phyloP scores from a whole-genome alignment of 1,139 yeast species.

The Diutina ranongensis region DNA sequence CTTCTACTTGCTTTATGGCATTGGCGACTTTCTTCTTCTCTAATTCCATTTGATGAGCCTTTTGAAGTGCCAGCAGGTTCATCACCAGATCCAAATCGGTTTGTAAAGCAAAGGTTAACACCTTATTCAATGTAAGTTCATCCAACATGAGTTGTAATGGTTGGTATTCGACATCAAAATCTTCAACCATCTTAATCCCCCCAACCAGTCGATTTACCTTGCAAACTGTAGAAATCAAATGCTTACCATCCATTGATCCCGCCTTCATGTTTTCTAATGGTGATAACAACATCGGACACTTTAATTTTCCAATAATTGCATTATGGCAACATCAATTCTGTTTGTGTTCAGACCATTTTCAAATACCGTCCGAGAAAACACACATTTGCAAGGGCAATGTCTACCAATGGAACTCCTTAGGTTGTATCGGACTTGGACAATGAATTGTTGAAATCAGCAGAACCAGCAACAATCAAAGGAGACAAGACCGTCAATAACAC shows the following conservation, averaged over 20 bases:
- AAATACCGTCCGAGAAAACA: too few species aligned
- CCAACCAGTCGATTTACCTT: conserved; percentile 56
- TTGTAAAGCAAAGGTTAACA: conserved; percentile 46
- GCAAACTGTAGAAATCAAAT: conserved; percentile 43
- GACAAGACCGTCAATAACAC: too few species aligned
- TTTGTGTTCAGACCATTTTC: conserved; percentile 3
- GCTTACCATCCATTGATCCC: conserved; percentile 7
- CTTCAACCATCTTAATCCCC: conserved; percentile 51
- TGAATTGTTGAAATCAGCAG: too few species aligned
- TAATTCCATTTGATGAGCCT: conserved; percentile 6
- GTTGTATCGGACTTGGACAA: too few species aligned
- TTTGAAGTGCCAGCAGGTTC: conserved; percentile 5
- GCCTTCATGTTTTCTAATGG: not conserved
- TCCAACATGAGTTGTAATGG: conserved; percentile 52
- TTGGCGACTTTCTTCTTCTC: conserved; percentile 8
- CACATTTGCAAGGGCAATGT: too few species aligned
- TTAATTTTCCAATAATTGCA: not conserved
- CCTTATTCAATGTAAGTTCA: conserved; percentile 44
- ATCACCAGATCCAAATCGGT: conserved; percentile 20
- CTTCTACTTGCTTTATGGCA: conserved; percentile 7
- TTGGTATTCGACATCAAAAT: conserved; percentile 37
- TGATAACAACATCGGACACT: conserved; percentile 3
- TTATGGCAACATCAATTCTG: not conserved
- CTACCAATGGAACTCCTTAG: too few species aligned
- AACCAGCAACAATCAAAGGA: too few species aligned